Percentiles rank a stretch among this genome's conserved stretches.
Conservation (phyloP, 352 stramenopile genomes). For the Phytopythium cucurbitacearum region DNA sequence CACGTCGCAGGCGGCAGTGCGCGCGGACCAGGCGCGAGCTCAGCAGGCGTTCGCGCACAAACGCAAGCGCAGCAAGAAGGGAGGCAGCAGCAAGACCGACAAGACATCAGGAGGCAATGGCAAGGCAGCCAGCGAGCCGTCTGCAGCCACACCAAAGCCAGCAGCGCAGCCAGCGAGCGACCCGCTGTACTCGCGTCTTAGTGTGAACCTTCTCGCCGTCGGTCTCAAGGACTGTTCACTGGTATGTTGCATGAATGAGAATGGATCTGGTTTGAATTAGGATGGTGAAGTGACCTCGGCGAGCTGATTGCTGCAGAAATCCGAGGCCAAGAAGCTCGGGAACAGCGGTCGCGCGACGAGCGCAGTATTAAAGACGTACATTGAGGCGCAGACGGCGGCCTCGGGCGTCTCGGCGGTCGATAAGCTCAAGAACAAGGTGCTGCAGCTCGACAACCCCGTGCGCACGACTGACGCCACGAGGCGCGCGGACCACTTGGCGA, state of each 20-base stretch:
- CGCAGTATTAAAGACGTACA: constrained; percentile 22
- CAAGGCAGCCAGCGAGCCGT: not conserved
- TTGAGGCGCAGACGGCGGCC: constrained; percentile 10
- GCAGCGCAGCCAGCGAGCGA: constrained; percentile 15
- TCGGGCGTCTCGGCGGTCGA: constrained; percentile 16
- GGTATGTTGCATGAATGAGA: constrained; percentile 12
- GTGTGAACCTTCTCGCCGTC: constrained; percentile 36
- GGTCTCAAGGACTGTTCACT: constrained; percentile 72
- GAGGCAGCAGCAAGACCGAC: constrained; percentile 6
- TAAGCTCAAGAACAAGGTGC: constrained; percentile 75
- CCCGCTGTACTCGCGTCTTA: constrained; percentile 53
- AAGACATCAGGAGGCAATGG: constrained; percentile 4
- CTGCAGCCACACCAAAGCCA: constrained; percentile 1
- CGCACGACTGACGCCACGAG: constrained; percentile 32
- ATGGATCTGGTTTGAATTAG: not conserved
- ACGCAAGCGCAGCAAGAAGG: constrained; percentile 31
- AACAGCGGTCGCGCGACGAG: not conserved
- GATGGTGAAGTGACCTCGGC: not conserved
- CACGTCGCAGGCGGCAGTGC: constrained; percentile 46
- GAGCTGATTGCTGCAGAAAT: not conserved
- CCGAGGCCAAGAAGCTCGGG: constrained; percentile 10
- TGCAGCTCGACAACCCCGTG: constrained; percentile 74
- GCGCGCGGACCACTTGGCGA: constrained; percentile 18
- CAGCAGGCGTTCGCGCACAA: constrained; percentile 79
- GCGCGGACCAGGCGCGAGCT: constrained; percentile 21